A percentile compares a stretch with the other conserved stretches of the same genome.
phyloP scores from a whole-genome alignment of 768 basidiomycete species.

The Chalciporus pseudorubinellus region DNA sequence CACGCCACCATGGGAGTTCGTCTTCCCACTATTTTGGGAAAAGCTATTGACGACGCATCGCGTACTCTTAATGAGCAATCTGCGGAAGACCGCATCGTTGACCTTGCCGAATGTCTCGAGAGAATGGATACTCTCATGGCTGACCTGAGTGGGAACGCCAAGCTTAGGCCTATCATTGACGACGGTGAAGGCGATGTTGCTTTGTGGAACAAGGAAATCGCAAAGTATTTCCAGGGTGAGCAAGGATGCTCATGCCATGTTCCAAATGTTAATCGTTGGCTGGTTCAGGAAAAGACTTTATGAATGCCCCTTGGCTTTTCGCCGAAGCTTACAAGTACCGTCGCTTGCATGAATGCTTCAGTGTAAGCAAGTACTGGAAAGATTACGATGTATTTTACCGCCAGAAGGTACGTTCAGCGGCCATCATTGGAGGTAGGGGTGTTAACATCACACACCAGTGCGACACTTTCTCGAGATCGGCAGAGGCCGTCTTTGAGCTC shows the following conservation, averaged over 20 bases:
- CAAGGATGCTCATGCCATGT: slow-evolving; percentile 2
- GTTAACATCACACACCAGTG: slow-evolving; percentile 47
- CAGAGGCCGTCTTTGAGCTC: slow-evolving; percentile 90
- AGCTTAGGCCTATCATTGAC: slow-evolving; percentile 84
- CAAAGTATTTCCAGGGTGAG: slow-evolving; percentile 86
- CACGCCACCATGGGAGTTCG: slow-evolving; percentile 97
- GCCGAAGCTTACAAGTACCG: slow-evolving; percentile 95
- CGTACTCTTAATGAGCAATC: slow-evolving; percentile 86
- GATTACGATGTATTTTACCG: slow-evolving; percentile 95
- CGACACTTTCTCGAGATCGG: slow-evolving; percentile 92
- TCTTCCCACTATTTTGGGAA: slow-evolving; percentile 91
- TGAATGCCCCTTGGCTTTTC: slow-evolving; percentile 96
- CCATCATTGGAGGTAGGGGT: not conserved
- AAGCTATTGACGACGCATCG: slow-evolving; percentile 90
- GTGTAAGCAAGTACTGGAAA: slow-evolving; percentile 84
- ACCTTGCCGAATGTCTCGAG: slow-evolving; percentile 82
- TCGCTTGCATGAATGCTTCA: slow-evolving; percentile 90
- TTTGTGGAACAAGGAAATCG: slow-evolving; percentile 96
- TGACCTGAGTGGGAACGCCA: slow-evolving; percentile 80
- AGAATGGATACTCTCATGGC: slow-evolving; percentile 89
- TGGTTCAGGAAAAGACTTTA: slow-evolving; percentile 74
- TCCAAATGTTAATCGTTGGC: not conserved
- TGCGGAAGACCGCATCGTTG: slow-evolving; percentile 77
- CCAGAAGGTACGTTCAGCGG: slow-evolving; percentile 61
- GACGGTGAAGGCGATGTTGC: slow-evolving; percentile 91